Evolutionary conservation across 2,329 filamentous ascomycete species (phyloP).

Genomic region (Sporothrix protearum): DNA sequence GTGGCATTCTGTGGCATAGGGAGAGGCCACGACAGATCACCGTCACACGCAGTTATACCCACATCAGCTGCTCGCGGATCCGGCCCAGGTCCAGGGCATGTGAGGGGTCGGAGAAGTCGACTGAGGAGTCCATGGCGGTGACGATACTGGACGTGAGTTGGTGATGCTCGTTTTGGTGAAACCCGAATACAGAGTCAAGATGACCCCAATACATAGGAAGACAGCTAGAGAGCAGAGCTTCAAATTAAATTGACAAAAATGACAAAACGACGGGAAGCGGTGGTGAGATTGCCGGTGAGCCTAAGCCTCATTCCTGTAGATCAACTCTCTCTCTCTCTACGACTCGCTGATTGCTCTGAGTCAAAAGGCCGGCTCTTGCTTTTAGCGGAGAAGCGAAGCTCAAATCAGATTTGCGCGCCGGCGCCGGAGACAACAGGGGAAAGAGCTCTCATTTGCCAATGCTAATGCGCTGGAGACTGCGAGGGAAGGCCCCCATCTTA

Average conservation of each 20-base stretch:
- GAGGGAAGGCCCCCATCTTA: not conserved
- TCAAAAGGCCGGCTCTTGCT: not conserved
- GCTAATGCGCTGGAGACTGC: not conserved
- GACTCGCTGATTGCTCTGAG: not conserved
- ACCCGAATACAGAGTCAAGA: not conserved
- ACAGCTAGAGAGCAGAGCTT: not conserved
- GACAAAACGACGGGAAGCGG: not conserved
- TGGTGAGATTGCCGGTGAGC: constrained; percentile 6
- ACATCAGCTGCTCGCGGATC: constrained; percentile 94
- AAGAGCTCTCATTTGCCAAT: constrained; percentile 10
- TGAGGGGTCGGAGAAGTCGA: constrained; percentile 79
- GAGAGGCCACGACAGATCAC: not conserved
- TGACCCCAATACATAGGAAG: not conserved
- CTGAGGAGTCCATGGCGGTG: constrained; percentile 73
- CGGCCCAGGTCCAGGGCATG: constrained; percentile 85
- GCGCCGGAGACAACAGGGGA: constrained; percentile 3
- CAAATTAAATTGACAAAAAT: not conserved
- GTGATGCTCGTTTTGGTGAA: not conserved
- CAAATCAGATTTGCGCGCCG: constrained; percentile 3
- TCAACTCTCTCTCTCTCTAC: not conserved
- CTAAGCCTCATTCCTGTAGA: not conserved
- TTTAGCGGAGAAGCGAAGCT: constrained; percentile 1
- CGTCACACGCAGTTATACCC: constrained; percentile 36
- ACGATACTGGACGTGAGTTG: not conserved
- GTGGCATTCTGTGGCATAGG: too few species aligned